A percentile compares a stretch with the other conserved stretches of the same genome.
Evolutionary conservation across 1,284 basidiomycete genomes (phyloP).

Genomic region (Papiliotrema nemorosa): DNA sequence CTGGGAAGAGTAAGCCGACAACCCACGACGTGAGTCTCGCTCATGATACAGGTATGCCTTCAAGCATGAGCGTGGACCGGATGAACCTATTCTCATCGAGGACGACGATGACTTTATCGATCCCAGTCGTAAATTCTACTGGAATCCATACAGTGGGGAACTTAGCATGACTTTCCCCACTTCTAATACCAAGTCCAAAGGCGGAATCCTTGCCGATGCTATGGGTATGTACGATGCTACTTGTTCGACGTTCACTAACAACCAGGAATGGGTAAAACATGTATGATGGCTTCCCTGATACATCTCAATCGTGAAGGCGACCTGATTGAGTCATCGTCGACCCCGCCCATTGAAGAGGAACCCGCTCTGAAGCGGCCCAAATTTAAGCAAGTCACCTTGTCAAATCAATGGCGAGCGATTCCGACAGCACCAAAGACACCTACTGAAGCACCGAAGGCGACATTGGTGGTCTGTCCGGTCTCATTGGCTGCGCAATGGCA

Average conservation of each 20-base stretch:
- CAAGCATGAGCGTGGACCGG: slow-evolving; percentile 32
- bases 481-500: slow-evolving; percentile 88
- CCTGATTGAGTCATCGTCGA: slow-evolving; percentile 39
- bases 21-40: not conserved
- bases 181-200: slow-evolving; percentile 71
- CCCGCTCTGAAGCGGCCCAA: slow-evolving; percentile 37
- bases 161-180: slow-evolving; percentile 81
- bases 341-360: slow-evolving; percentile 17
- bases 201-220: slow-evolving; percentile 53
- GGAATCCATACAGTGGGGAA: slow-evolving; percentile 90
- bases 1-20: slow-evolving; percentile 80
- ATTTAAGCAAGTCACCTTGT: slow-evolving; percentile 47
- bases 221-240: slow-evolving; percentile 39
- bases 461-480: slow-evolving; percentile 89
- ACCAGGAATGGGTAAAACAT: slow-evolving; percentile 93
- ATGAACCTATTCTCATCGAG: slow-evolving; percentile 46
- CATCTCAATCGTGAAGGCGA: slow-evolving; percentile 66
- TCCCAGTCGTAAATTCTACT: slow-evolving; percentile 62
- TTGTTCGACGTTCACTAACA: not conserved
- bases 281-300: slow-evolving; percentile 85
- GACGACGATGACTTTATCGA: slow-evolving; percentile 44
- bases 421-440: slow-evolving; percentile 28
- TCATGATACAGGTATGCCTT: slow-evolving; percentile 42
- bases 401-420: slow-evolving; percentile 46
- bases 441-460: slow-evolving; percentile 55